Conservation (phyloP, 768 basidiomycete species). For the Arthromyces matolae region DNA sequence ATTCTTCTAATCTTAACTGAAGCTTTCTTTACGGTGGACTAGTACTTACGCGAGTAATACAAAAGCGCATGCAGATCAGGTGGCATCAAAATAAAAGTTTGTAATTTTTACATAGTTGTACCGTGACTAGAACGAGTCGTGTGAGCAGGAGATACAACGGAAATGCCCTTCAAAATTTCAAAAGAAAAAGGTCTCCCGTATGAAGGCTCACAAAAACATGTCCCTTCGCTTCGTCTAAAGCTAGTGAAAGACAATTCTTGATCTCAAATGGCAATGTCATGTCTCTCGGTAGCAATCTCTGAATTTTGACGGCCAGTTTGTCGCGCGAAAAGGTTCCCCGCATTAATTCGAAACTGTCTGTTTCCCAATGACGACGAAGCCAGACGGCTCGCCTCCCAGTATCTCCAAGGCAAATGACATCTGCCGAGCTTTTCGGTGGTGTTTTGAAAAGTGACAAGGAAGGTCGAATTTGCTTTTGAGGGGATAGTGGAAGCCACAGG, state of each 20-base stretch:
- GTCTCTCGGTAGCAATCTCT: constrained; percentile 41
- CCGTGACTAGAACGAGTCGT: too few species aligned
- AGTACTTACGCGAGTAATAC: too few species aligned
- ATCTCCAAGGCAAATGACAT: constrained; percentile 32
- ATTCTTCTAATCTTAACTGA: too few species aligned
- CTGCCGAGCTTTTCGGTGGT: constrained; percentile 12
- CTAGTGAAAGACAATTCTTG: constrained; percentile 40
- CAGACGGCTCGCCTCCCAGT: constrained; percentile 49
- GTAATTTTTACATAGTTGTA: not conserved
- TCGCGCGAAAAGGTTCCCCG: constrained; percentile 40
- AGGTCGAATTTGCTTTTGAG: not conserved
- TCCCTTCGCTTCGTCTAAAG: constrained; percentile 56
- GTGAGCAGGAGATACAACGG: too few species aligned
- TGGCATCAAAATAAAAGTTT: not conserved
- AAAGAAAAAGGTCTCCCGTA: constrained; percentile 50
- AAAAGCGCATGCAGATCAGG: too few species aligned
- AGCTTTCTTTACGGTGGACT: too few species aligned
- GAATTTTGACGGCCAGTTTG: constrained; percentile 25
- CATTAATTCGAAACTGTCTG: constrained; percentile 45
- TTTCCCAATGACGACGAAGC: constrained; percentile 49
- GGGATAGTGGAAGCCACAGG: constrained; percentile 19
- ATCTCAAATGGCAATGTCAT: constrained; percentile 51
- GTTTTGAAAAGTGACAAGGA: constrained; percentile 7
- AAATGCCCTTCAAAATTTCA: constrained; percentile 32
- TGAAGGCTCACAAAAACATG: constrained; percentile 47